Conservation (phyloP, 225 moss, liverwort and hornwort species). For the Marchantia paleacea region DNA sequence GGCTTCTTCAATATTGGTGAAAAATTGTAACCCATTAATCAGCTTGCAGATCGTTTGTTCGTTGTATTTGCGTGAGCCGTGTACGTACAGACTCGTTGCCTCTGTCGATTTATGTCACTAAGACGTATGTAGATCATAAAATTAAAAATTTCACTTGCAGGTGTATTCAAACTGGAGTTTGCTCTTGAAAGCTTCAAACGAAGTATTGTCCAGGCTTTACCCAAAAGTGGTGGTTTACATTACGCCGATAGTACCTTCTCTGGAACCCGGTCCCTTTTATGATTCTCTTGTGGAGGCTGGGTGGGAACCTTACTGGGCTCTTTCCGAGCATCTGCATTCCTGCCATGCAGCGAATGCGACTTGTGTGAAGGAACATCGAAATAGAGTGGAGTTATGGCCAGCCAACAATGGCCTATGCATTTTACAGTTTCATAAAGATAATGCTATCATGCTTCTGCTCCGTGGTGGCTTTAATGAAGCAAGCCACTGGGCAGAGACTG, state of each 20-base stretch:
- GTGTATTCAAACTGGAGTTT: constrained; percentile 59
- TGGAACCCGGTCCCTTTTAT: constrained; percentile 65
- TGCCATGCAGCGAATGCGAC: constrained; percentile 5
- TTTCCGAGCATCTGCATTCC: constrained; percentile 23
- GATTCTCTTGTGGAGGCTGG: constrained; percentile 48
- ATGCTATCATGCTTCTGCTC: constrained; percentile 53
- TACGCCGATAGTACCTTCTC: constrained; percentile 65
- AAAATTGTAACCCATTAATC: not conserved
- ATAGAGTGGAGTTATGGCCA: constrained; percentile 45
- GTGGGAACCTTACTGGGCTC: constrained; percentile 59
- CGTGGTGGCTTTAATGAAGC: constrained; percentile 78
- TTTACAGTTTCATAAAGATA: constrained; percentile 53
- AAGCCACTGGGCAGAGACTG: constrained; percentile 69
- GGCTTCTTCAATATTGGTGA: not conserved
- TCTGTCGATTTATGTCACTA: not conserved
- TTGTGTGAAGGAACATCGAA: constrained; percentile 17
- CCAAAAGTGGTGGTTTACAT: constrained; percentile 60
- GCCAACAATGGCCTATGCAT: constrained; percentile 56
- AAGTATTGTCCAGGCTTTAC: constrained; percentile 33
- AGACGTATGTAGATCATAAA: not conserved
- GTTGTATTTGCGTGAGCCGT: not conserved
- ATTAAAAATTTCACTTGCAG: constrained; percentile 31
- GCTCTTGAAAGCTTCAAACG: constrained; percentile 58
- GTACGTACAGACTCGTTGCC: not conserved
- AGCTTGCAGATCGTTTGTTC: not conserved